A percentile compares a stretch with the other conserved stretches of the same genome.
These are phyloP conservation scores for Podila minutissima DNA, from an alignment of 192 early-diverging fungal species.

Conservation along the genomic window DNA sequence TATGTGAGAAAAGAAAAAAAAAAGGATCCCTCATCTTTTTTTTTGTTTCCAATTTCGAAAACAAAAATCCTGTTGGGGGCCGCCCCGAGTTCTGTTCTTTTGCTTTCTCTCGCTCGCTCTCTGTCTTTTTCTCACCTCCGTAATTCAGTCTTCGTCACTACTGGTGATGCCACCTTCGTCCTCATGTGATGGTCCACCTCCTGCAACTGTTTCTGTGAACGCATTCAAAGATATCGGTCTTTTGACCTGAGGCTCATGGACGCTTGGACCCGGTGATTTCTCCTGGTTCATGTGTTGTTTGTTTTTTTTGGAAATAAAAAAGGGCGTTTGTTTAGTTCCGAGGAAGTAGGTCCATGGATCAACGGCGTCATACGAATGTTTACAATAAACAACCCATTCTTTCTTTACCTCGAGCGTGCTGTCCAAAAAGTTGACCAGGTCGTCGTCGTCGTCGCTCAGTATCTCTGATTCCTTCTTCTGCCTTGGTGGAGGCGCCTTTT, in stretches of 20 bases:
- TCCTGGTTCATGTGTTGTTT: neutral
- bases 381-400: too few species aligned
- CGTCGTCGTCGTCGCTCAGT: conserved; percentile 8
- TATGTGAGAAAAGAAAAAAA: too few species aligned
- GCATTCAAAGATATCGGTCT: neutral
- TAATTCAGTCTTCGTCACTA: neutral
- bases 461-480: neutral
- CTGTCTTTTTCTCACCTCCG: neutral
- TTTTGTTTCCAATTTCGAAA: too few species aligned
- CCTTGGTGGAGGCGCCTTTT: conserved; percentile 11
- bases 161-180: conserved; percentile 1
- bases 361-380: too few species aligned
- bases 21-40: too few species aligned
- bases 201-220: conserved; percentile 1
- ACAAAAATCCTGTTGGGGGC: too few species aligned
- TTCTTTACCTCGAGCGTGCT: neutral
- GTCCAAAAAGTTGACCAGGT: conserved; percentile 6
- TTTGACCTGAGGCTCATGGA: neutral
- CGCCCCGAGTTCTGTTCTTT: too few species aligned
- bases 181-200: neutral
- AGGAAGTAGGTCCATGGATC: too few species aligned
- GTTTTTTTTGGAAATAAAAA: neutral
- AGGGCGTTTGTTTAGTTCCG: neutral
- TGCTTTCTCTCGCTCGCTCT: too few species aligned
- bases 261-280: neutral